phyloP scores from a whole-genome alignment of 768 basidiomycete genomes.

The Termitomyces sp. region DNA sequence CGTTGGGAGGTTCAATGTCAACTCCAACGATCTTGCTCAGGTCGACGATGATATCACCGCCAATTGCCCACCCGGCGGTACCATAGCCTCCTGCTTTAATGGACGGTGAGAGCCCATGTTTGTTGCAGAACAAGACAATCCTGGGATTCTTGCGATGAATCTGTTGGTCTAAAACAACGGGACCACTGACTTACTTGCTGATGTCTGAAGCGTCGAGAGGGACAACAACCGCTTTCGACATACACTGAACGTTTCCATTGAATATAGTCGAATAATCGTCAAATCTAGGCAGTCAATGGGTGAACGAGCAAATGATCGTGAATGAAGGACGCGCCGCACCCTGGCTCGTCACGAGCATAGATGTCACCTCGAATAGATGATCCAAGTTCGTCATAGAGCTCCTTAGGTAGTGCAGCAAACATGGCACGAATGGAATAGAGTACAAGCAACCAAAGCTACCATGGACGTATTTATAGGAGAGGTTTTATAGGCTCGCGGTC shows the following conservation, averaged over 20 bases:
- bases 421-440: not conserved
- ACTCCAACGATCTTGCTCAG: slow-evolving; percentile 63
- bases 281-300: slow-evolving; percentile 29
- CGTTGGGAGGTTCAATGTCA: slow-evolving; percentile 57
- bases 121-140: slow-evolving; percentile 67
- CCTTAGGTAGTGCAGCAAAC: slow-evolving; percentile 22
- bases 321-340: slow-evolving; percentile 23
- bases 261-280: slow-evolving; percentile 52
- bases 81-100: slow-evolving; percentile 91
- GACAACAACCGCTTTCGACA: slow-evolving; percentile 59
- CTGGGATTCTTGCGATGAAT: slow-evolving; percentile 26
- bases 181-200: slow-evolving; percentile 54
- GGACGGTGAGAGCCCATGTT: slow-evolving; percentile 65
- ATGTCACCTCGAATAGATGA: slow-evolving; percentile 42
- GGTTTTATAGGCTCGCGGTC: not conserved
- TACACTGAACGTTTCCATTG: slow-evolving; percentile 68
- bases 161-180: not conserved
- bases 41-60: slow-evolving; percentile 84
- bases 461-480: slow-evolving; percentile 1
- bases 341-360: slow-evolving; percentile 36
- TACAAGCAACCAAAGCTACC: not conserved
- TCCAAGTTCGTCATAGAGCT: slow-evolving; percentile 41
- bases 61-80: slow-evolving; percentile 85
- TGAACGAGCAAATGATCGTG: not conserved
- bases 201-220: slow-evolving; percentile 80